Base-by-base conservation (phyloP, 805 yeast species). In the Saccharomycopsis oosterbeekiorum region DNA sequence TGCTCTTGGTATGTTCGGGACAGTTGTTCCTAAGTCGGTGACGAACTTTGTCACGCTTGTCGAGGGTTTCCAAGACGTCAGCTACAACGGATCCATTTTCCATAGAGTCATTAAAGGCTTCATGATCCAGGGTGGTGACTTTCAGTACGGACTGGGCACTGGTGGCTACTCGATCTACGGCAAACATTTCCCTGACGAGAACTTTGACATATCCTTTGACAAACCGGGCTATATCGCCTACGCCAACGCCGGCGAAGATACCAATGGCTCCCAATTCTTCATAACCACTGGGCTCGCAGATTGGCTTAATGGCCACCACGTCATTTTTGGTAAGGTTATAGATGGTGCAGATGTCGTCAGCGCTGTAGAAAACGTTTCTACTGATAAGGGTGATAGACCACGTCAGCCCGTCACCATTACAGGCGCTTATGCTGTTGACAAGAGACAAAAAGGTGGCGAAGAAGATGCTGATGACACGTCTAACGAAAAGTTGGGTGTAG, bases 121-220 rank as follows among this genome's bases (percentile, higher is more conserved):
- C 71, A 84, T 89, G 86, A 80, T 91, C 67, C 96, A 89, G 75
- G 96, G 96, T 62, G 97, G 97, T 65, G 93, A 89, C 73, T 84
- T 86, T 70, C 84, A 87, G 66, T 80, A 78, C 29, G 73, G 73
- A 47, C 77, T 79, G 66, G 92, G 93, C 15, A 78, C 82, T 60
- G 96, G 96, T 29, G 96, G 97, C 14, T 78, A 78, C 67, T 87
- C 96, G 34, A 85, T 89, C 67, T 88, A 84, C 73, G 97, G 96
- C 37, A 76, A 76, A 60, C 79, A 78, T 68, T 85, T 90, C 69
- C 78, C 76, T 3, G 97, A 91, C 71, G 97, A 91, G 78, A 88
- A 84, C 83, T 75, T 86, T 68, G 66, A 70, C n/a, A 70, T 86
- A 67, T 82, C 80, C 73, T 90, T 86, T 70, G 86, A 82, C 72